These are phyloP conservation scores for Leccinum longicurvipes DNA, from an alignment of 768 basidiomycete species.

Conservation along the genomic window DNA sequence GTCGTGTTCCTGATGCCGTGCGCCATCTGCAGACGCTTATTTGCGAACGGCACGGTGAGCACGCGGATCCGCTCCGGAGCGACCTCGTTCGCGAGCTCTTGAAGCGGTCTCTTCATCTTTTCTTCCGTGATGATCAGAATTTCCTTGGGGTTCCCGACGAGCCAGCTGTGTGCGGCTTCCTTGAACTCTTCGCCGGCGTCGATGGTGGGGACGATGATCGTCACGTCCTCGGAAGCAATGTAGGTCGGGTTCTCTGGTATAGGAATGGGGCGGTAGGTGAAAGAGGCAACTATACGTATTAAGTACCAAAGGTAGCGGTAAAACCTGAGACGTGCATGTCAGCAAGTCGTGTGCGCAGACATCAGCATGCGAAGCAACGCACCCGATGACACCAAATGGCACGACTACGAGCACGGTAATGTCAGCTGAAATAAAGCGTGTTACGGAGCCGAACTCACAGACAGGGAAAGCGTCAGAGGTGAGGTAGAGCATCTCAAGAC, in stretches of 20 bases:
- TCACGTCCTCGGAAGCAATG: slow-evolving; percentile 87
- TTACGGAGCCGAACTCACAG: slow-evolving; percentile 52
- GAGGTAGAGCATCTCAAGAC: slow-evolving; percentile 68
- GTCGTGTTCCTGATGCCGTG: slow-evolving; percentile 94
- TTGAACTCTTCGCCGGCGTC: slow-evolving; percentile 96
- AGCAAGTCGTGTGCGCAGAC: background rate
- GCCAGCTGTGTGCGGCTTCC: slow-evolving; percentile 90
- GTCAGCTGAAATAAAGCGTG: background rate
- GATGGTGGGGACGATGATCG: slow-evolving; percentile 94
- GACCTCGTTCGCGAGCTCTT: slow-evolving; percentile 85
- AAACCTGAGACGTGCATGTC: slow-evolving; percentile 49
- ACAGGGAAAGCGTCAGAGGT: slow-evolving; percentile 90
- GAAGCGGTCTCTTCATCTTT: slow-evolving; percentile 84
- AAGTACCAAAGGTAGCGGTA: slow-evolving; percentile 93
- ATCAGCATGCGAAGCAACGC: slow-evolving; percentile 17
- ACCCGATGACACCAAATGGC: slow-evolving; percentile 89
- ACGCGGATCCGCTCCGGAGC: slow-evolving; percentile 83
- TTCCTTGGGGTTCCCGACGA: slow-evolving; percentile 87
- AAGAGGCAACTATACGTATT: slow-evolving; percentile 77
- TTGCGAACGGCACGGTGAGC: slow-evolving; percentile 87
- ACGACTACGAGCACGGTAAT: slow-evolving; percentile 54
- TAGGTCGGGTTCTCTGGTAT: slow-evolving; percentile 90
- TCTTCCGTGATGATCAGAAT: slow-evolving; percentile 79
- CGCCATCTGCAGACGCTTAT: slow-evolving; percentile 92
- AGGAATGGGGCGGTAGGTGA: slow-evolving; percentile 84